phyloP scores from a whole-genome alignment of 2,329 filamentous ascomycete genomes.

The Apiospora sp. region DNA sequence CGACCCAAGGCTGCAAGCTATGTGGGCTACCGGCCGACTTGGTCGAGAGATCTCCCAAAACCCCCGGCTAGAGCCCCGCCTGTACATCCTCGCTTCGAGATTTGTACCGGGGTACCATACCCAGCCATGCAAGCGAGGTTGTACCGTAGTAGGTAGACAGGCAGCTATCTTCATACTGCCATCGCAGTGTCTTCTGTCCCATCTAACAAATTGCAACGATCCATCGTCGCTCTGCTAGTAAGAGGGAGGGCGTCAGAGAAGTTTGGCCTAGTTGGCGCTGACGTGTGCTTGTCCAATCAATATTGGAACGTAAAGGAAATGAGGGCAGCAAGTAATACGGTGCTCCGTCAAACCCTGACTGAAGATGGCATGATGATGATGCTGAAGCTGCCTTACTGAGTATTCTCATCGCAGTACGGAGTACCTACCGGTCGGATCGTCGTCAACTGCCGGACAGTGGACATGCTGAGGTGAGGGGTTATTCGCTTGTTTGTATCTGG shows the following conservation, averaged over 20 bases:
- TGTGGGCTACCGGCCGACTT: conserved; percentile 8
- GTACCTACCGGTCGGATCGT: conserved; percentile 10
- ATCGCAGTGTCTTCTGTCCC: neutral
- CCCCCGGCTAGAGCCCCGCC: neutral
- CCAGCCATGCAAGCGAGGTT: conserved; percentile 15
- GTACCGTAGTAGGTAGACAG: neutral
- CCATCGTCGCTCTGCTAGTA: neutral
- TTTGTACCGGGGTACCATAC: conserved; percentile 12
- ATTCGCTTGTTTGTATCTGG: neutral
- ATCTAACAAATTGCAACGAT: conserved; percentile 1
- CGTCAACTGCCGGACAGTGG: conserved; percentile 24
- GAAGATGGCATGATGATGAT: neutral
- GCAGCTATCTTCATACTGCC: neutral
- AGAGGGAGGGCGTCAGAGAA: neutral
- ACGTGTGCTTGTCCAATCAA: neutral
- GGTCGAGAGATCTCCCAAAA: conserved; percentile 15
- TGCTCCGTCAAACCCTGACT: neutral
- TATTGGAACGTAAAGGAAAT: neutral
- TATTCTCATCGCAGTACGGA: neutral
- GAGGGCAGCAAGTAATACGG: neutral
- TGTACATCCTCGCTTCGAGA: neutral
- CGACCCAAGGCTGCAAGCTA: conserved; percentile 17
- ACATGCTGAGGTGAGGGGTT: conserved; percentile 14
- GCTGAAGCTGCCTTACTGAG: neutral
- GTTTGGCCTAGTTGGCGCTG: neutral